Evolutionary conservation across 176 grass and related monocot species (phyloP).

Genomic region (Phoenix dactylifera): DNA sequence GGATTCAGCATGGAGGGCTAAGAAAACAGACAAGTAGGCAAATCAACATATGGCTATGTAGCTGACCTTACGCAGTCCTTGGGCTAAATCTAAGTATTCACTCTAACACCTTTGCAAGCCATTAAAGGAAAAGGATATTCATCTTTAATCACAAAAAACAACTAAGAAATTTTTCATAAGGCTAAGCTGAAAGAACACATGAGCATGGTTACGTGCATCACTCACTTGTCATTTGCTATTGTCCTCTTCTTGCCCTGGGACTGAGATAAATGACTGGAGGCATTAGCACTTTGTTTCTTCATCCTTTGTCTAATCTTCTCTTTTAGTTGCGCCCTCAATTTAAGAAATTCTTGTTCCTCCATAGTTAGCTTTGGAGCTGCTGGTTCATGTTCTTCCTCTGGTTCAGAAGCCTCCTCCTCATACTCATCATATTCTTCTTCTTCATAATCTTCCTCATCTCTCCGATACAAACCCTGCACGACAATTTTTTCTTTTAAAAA

Average conservation of each 20-base stretch:
- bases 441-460: constrained; percentile 1
- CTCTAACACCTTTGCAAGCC: no score
- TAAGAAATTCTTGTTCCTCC: constrained; percentile 14
- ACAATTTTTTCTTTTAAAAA: no score
- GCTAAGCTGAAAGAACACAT: no score
- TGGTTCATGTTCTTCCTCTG: neutral
- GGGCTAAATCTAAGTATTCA: no score
- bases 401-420: constrained; percentile 11
- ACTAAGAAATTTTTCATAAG: no score
- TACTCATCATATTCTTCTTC: constrained; percentile 16
- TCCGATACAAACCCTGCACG: neutral
- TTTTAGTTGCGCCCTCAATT: constrained; percentile 7
- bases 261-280: neutral
- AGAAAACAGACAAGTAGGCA: no score
- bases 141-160: no score
- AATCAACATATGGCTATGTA: no score
- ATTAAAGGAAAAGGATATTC: no score
- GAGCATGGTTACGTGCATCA: neutral
- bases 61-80: no score
- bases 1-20: no score
- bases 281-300: constrained; percentile 1
- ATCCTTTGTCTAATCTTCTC: constrained; percentile 1
- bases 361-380: constrained; percentile 6
- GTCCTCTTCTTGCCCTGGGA: neutral
- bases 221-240: constrained; percentile 1